These are phyloP conservation scores for Penicillium coprophilum DNA, from an alignment of 495 filamentous ascomycete species.

Conservation along the genomic window DNA sequence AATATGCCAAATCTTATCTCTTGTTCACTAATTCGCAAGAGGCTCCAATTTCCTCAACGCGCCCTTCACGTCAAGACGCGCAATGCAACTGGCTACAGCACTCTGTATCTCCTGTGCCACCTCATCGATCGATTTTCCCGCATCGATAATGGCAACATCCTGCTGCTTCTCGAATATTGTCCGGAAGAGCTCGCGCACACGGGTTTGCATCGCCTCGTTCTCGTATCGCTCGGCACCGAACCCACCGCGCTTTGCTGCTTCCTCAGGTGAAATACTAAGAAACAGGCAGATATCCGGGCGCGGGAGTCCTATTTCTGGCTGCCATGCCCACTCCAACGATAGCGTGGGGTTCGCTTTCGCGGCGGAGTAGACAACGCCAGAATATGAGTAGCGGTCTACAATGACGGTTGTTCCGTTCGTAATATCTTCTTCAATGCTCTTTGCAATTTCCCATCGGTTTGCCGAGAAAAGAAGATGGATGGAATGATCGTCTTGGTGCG, in stretches of 20 bases:
- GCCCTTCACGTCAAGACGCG: slow-evolving; percentile 35
- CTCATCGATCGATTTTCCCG: slow-evolving; percentile 51
- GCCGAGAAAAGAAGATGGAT: slow-evolving; percentile 96
- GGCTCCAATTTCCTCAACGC: slow-evolving; percentile 43
- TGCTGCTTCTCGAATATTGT: slow-evolving; percentile 42
- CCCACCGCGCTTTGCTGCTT: slow-evolving; percentile 72
- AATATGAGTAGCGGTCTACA: slow-evolving; percentile 92
- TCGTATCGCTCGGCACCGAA: slow-evolving; percentile 91
- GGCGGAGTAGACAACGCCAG: slow-evolving; percentile 91
- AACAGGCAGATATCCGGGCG: slow-evolving; percentile 87
- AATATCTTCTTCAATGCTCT: slow-evolving; percentile 62
- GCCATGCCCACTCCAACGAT: slow-evolving; percentile 71
- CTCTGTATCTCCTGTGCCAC: slow-evolving; percentile 59
- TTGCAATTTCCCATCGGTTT: slow-evolving; percentile 88
- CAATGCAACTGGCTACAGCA: slow-evolving; percentile 52
- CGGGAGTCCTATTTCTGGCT: slow-evolving; percentile 84
- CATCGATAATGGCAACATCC: slow-evolving; percentile 50
- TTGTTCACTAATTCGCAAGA: slow-evolving; percentile 29
- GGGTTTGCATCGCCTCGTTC: slow-evolving; percentile 74
- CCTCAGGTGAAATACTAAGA: slow-evolving; percentile 71
- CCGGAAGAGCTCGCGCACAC: slow-evolving; percentile 72
- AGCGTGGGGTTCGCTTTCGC: slow-evolving; percentile 76
- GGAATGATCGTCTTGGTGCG: slow-evolving; percentile 81
- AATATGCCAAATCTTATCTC: not conserved
- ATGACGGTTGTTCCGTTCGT: slow-evolving; percentile 69